These are phyloP conservation scores for Picochlorum sp. DNA, from an alignment of 139 green algal genomes.

Conservation along the genomic window DNA sequence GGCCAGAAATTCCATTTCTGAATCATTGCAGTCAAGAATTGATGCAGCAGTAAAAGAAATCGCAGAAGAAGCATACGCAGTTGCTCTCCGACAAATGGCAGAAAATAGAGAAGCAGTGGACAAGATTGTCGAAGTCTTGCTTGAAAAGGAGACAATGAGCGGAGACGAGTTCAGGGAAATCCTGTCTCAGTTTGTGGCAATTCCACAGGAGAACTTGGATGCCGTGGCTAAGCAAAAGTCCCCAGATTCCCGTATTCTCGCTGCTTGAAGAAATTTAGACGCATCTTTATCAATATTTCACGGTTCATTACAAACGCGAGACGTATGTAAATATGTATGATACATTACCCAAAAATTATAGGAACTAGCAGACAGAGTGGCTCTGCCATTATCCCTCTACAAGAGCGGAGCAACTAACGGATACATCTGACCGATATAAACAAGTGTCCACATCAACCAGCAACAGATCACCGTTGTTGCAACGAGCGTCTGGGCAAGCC, in stretches of 20 bases:
- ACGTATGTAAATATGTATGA: no score
- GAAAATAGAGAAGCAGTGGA: conserved; percentile 93
- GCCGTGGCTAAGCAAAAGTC: conserved; percentile 16
- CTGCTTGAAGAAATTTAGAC: conserved; percentile 1
- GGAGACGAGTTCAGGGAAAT: conserved; percentile 90
- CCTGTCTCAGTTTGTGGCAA: conserved; percentile 50
- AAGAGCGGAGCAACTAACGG: conserved; percentile 52
- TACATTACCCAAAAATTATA: not conserved
- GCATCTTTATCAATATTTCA: not conserved
- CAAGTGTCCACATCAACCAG: conserved; percentile 55
- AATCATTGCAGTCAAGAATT: conserved; percentile 90
- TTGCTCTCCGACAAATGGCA: conserved; percentile 65
- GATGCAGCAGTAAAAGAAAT: conserved; percentile 82
- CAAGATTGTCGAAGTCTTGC: conserved; percentile 78
- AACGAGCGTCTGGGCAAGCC: conserved; percentile 30
- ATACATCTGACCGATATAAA: conserved; percentile 68
- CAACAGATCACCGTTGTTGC: conserved; percentile 38
- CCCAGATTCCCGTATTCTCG: conserved; percentile 4
- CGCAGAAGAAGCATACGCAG: conserved; percentile 58
- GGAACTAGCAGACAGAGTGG: not conserved
- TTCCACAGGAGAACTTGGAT: conserved; percentile 78
- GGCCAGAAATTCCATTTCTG: conserved; percentile 88
- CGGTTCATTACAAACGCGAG: not conserved
- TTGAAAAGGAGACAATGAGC: conserved; percentile 94
- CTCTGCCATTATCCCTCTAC: conserved; percentile 9